Evolutionary conservation across 2,329 filamentous ascomycete genomes (phyloP), one percentile per base, ranked within the genome.

Genomic region (Rhinocladiella mackenziei): DNA sequence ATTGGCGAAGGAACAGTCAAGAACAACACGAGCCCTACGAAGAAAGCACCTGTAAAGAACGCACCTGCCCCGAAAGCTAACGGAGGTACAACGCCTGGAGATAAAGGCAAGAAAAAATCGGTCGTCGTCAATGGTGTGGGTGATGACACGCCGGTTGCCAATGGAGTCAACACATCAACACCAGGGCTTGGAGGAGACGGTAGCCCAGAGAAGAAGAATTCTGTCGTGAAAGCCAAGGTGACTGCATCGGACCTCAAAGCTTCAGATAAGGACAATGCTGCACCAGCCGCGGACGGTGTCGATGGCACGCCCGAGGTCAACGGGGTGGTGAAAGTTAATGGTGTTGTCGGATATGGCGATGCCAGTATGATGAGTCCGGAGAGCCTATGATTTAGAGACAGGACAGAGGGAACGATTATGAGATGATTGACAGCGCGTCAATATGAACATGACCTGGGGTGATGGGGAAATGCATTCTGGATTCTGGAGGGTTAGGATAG

Each of bases 301-400:
- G 43, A 62, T 9, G 62, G 60, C 11, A 11, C 31, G 25, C 13
- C 29, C 5, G 36, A 42, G 22, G 22, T 43, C 5, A 50, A 55
- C 20, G 54, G 54, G 14, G 43, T 51, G 9, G 40, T 34, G n/a
- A 51, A 65, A 49, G 60, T 63, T 49, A 57, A 62, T 41, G 56
- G 58, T 9, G 57, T 55, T 17, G 51, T 54, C 23, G 81, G n/a
- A n/a, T n/a, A 81, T 44, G 79, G 80, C 39, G 76, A 73, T 13
- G 79, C 80, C 22, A 83, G 83, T 14, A 88, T 91, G 80, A 88
- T 91, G 74, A 92, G 86, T 61, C 87, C 87, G 3, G 82, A 91
- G 67, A 89, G 86, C 63, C 30, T 56, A 30, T 56, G 29, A 45
- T 15, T n/a, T n/a, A n/a, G n/a, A n/a, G n/a, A n/a, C n/a, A n/a